These are phyloP conservation scores for Polyporus arcularius DNA, from an alignment of 768 basidiomycete species.

Conservation along the genomic window DNA sequence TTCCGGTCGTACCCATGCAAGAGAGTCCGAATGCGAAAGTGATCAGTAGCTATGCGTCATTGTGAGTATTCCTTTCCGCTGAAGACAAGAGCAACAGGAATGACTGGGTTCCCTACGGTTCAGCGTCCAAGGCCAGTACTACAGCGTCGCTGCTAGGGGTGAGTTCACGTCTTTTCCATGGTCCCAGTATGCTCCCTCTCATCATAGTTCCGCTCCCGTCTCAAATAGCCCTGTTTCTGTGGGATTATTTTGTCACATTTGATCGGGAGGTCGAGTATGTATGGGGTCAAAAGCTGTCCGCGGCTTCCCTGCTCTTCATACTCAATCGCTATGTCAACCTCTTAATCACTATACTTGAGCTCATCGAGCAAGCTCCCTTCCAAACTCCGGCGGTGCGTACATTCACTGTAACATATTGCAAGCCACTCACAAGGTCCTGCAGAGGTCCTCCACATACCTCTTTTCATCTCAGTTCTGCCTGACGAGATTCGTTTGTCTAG, in stretches of 20 bases:
- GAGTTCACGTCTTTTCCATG: neutral
- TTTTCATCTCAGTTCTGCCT: neutral
- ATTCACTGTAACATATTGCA: conserved; percentile 1
- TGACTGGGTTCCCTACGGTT: neutral
- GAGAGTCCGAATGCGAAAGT: neutral
- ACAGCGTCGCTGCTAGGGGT: conserved; percentile 18
- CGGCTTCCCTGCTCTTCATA: conserved; percentile 19
- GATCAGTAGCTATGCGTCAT: conserved; percentile 1
- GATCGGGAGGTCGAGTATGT: conserved; percentile 19
- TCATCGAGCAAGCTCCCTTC: conserved; percentile 19
- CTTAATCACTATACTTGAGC: conserved; percentile 18
- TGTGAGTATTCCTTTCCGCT: conserved; percentile 4
- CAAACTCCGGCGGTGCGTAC: conserved; percentile 50
- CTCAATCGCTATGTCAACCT: conserved; percentile 25
- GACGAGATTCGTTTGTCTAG: neutral
- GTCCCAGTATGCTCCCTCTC: neutral
- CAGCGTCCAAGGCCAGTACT: conserved; percentile 19
- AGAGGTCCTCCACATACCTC: neutral
- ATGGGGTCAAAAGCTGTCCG: conserved; percentile 15
- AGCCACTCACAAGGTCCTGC: neutral
- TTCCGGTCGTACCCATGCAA: neutral
- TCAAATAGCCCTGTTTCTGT: conserved; percentile 17
- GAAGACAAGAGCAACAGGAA: neutral
- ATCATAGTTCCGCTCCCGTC: neutral
- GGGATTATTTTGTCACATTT: conserved; percentile 22